These are phyloP conservation scores for Malassezia nana DNA, from an alignment of 1,284 basidiomycete genomes.

Conservation along the genomic window DNA sequence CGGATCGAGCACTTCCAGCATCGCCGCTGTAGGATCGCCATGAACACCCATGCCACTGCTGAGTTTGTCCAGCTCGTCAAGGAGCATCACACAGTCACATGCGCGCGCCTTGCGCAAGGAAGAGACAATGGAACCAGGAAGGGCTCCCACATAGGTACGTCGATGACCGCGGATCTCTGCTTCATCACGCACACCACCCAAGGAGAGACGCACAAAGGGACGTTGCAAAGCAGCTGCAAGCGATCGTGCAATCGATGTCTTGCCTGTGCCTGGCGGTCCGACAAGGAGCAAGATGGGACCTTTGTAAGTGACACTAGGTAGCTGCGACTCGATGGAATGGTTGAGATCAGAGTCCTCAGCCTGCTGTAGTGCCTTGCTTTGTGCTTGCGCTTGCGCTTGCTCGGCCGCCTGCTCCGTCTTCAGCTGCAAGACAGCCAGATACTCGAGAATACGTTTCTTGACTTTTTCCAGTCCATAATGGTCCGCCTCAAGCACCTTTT, in stretches of 20 bases:
- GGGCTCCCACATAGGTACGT: slow-evolving; percentile 38
- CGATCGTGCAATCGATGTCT: slow-evolving; percentile 46
- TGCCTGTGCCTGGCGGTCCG: slow-evolving; percentile 43
- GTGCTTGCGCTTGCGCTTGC: slow-evolving; percentile 14
- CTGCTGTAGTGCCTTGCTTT: neutral
- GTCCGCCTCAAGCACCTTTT: slow-evolving; percentile 49
- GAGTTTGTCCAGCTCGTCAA: slow-evolving; percentile 52
- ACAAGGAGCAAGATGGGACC: slow-evolving; percentile 71
- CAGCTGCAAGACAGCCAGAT: slow-evolving; percentile 50
- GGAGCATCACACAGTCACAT: slow-evolving; percentile 50
- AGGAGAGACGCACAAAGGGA: slow-evolving; percentile 50
- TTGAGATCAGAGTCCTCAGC: neutral
- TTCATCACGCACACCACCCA: slow-evolving; percentile 51
- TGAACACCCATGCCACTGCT: slow-evolving; percentile 47
- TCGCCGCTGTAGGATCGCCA: slow-evolving; percentile 50
- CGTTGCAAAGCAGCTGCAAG: slow-evolving; percentile 64
- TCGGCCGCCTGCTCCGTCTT: slow-evolving; percentile 45
- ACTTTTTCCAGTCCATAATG: slow-evolving; percentile 51
- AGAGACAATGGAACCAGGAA: slow-evolving; percentile 61
- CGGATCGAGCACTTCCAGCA: slow-evolving; percentile 51
- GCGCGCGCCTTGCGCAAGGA: slow-evolving; percentile 48
- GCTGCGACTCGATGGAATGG: neutral
- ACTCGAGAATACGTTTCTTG: slow-evolving; percentile 51
- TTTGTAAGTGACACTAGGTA: slow-evolving; percentile 43
- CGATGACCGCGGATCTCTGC: slow-evolving; percentile 50